Evolutionary conservation across 2,329 filamentous ascomycete species (phyloP).

Genomic region (Orbilia javanica): DNA sequence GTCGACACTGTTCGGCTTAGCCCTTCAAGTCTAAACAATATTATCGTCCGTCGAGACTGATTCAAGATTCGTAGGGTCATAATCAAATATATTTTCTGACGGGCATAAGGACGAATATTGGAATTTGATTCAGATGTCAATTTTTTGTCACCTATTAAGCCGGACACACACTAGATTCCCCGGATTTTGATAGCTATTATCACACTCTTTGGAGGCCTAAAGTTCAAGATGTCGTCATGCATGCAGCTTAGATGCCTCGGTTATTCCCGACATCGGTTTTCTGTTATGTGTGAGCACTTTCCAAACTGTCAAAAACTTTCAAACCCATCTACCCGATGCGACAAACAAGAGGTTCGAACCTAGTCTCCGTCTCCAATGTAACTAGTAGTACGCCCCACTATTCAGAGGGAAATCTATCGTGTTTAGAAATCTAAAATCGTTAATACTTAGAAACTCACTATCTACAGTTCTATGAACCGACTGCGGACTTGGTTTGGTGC

Average conservation of each 20-base stretch:
- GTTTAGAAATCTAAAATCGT: too few species aligned
- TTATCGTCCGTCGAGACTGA: not conserved
- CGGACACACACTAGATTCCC: not conserved
- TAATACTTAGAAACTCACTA: too few species aligned
- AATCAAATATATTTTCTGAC: not conserved
- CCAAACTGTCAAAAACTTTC: not conserved
- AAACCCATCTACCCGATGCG: not conserved
- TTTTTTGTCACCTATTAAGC: not conserved
- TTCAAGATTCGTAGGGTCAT: not conserved
- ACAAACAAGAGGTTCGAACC: not conserved
- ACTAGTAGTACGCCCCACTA: too few species aligned
- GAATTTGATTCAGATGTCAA: too few species aligned
- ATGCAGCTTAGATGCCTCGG: slow-evolving; percentile 22
- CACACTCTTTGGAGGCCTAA: slow-evolving; percentile 1
- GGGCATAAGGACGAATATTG: not conserved
- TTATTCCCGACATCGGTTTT: slow-evolving; percentile 41
- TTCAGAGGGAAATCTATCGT: too few species aligned
- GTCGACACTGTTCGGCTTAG: slow-evolving; percentile 1
- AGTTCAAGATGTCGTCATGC: slow-evolving; percentile 1
- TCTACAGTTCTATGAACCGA: too few species aligned
- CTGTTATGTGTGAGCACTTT: not conserved
- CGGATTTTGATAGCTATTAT: not conserved
- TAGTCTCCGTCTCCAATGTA: not conserved
- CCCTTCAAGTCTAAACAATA: not conserved
- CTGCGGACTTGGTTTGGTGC: too few species aligned